These are phyloP conservation scores for Hyaloscypha bicolor DNA, from an alignment of 495 filamentous ascomycete species.

Conservation along the genomic window DNA sequence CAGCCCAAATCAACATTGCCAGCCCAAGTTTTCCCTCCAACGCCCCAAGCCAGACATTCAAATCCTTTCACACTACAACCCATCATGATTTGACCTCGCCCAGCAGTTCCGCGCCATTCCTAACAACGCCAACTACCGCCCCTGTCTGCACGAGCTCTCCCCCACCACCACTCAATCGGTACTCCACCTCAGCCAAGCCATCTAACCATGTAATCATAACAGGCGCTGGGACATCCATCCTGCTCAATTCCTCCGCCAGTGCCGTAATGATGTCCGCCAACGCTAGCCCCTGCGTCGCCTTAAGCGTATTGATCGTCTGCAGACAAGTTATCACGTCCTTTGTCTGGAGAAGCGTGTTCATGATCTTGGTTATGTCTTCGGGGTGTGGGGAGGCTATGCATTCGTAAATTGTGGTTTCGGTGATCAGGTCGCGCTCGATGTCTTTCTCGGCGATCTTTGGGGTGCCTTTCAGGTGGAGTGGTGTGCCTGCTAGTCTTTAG, in stretches of 20 bases:
- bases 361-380: slow-evolving; percentile 81
- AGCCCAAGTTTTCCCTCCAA: not conserved
- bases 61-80: not conserved
- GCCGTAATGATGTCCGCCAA: slow-evolving; percentile 91
- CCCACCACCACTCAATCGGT: slow-evolving; percentile 84
- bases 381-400: slow-evolving; percentile 97
- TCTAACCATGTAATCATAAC: slow-evolving; percentile 91
- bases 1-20: not conserved
- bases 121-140: slow-evolving; percentile 84
- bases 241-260: slow-evolving; percentile 76
- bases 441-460: slow-evolving; percentile 60
- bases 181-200: slow-evolving; percentile 90
- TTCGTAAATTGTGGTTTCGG: slow-evolving; percentile 90
- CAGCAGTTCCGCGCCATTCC: slow-evolving; percentile 82
- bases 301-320: slow-evolving; percentile 82
- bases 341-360: slow-evolving; percentile 77
- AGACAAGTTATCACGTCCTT: slow-evolving; percentile 86
- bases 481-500: slow-evolving; percentile 49
- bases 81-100: slow-evolving; percentile 24
- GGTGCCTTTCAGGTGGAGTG: slow-evolving; percentile 65
- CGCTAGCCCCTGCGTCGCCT: slow-evolving; percentile 83
- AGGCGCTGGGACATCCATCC: slow-evolving; percentile 82
- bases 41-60: not conserved
- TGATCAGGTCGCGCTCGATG: slow-evolving; percentile 80
- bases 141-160: slow-evolving; percentile 91